Evolutionary conservation across 2,329 filamentous ascomycete genomes (phyloP), one percentile per base, ranked within the genome.

Genomic region (Orbilia blumenaviensis): DNA sequence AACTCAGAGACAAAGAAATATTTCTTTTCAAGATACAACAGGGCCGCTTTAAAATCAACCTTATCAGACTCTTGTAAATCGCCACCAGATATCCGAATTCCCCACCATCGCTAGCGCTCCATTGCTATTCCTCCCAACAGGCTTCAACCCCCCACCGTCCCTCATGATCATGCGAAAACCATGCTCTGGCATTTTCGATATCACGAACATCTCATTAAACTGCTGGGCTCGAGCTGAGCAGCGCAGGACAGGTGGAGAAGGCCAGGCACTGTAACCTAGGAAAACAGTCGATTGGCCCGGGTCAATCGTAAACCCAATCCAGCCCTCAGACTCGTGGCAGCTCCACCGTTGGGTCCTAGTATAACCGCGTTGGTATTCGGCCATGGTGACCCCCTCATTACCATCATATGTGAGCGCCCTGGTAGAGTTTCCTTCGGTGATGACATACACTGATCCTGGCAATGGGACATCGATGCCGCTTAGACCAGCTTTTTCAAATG

Each of bases 1-100:
- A n/a, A n/a, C n/a, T n/a, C n/a, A n/a, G n/a, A n/a, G n/a, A n/a
- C n/a, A n/a, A n/a, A n/a, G n/a, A n/a, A n/a, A n/a, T n/a, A n/a
- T n/a, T n/a, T n/a, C n/a, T n/a, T n/a, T n/a, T n/a, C n/a, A n/a
- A n/a, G n/a, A n/a, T n/a, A n/a, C n/a, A n/a, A n/a, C n/a, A n/a
- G n/a, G n/a, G n/a, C n/a, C n/a, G n/a, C n/a, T n/a, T n/a, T n/a
- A n/a, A n/a, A n/a, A n/a, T n/a, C n/a, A 32, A 34, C 0, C 25
- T 1, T n/a, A 14, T 56, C 18, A 56, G n/a, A 64, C 67, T 36
- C 64, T 71, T 3, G 67, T 63, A 38, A 71, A 71, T n/a, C 58
- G 29, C 67, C 67, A 71, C 67, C 67, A 71, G 10, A 62, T 18
- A 16, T 63, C 48, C 46, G 58, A 63, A 16, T 25, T 25, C 14